phyloP scores from a whole-genome alignment of 2,329 filamentous ascomycete genomes.

The Colletotrichum incanum region DNA sequence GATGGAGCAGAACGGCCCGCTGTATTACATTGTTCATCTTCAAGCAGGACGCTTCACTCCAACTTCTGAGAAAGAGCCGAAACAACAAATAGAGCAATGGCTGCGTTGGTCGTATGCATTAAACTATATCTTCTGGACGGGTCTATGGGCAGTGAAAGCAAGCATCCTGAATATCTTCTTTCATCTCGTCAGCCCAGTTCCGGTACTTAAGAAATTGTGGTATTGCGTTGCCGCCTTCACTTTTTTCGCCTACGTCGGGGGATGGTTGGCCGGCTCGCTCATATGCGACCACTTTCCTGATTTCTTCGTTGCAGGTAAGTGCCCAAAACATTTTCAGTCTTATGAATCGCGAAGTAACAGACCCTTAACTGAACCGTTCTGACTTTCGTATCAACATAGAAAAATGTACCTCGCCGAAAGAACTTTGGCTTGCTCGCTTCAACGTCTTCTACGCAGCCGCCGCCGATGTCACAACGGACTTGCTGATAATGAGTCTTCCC shows the following conservation, averaged over 20 bases:
- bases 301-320: slow-evolving; percentile 42
- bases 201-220: slow-evolving; percentile 43
- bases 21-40: slow-evolving; percentile 45
- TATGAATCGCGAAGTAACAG: not conserved
- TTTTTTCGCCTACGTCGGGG: slow-evolving; percentile 44
- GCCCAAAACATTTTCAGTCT: not conserved
- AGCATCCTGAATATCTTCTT: slow-evolving; percentile 47
- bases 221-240: slow-evolving; percentile 44
- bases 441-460: slow-evolving; percentile 42
- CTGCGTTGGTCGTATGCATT: slow-evolving; percentile 46
- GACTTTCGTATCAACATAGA: slow-evolving; percentile 22
- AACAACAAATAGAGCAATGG: slow-evolving; percentile 19
- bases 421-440: slow-evolving; percentile 40
- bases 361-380: too few species aligned
- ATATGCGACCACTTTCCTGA: slow-evolving; percentile 40
- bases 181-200: slow-evolving; percentile 42
- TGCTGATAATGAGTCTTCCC: slow-evolving; percentile 46
- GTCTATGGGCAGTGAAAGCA: slow-evolving; percentile 47
- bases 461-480: slow-evolving; percentile 42
- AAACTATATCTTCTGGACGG: slow-evolving; percentile 47
- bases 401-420: slow-evolving; percentile 37
- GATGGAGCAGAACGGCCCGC: slow-evolving; percentile 43
- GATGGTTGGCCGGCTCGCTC: slow-evolving; percentile 41
- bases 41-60: slow-evolving; percentile 36
- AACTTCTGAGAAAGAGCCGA: slow-evolving; percentile 16